Percentiles rank a stretch among this genome's conserved stretches.
Evolutionary conservation across 1,284 basidiomycete genomes (phyloP).

Genomic region (Heliocybe sulcata): DNA sequence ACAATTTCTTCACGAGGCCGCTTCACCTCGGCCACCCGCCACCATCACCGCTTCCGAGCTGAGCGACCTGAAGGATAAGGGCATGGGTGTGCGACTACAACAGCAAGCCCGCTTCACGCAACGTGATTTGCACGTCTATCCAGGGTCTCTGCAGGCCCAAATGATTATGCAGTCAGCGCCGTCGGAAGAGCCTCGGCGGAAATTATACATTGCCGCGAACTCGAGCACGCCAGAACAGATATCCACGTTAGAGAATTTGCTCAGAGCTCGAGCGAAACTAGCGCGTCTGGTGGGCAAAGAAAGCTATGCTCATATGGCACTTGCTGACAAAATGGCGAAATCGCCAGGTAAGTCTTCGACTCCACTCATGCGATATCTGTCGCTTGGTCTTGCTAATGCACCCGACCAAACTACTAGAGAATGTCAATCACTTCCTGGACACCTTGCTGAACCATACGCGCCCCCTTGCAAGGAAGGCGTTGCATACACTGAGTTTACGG

Average conservation of each 20-base stretch:
- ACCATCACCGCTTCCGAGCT: constrained; percentile 61
- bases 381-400: constrained; percentile 6
- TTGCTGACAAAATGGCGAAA: constrained; percentile 94
- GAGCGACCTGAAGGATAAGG: constrained; percentile 60
- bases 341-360: constrained; percentile 55
- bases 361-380: constrained; percentile 1
- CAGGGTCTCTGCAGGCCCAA: constrained; percentile 83
- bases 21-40: constrained; percentile 54
- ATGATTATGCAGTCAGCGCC: constrained; percentile 89
- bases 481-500: constrained; percentile 62
- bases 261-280: constrained; percentile 71
- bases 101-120: constrained; percentile 70
- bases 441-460: constrained; percentile 73
- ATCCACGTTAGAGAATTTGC: constrained; percentile 66
- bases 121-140: constrained; percentile 68
- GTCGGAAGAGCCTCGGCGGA: constrained; percentile 72
- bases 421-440: constrained; percentile 79
- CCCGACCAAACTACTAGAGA: constrained; percentile 38
- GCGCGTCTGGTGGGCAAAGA: constrained; percentile 77
- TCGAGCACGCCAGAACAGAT: constrained; percentile 66
- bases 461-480: constrained; percentile 66
- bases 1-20: constrained; percentile 70
- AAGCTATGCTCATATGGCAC: constrained; percentile 79
- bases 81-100: constrained; percentile 60
- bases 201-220: constrained; percentile 74